A percentile compares a stretch with the other conserved stretches of the same genome.
Evolutionary conservation across 352 stramenopile genomes (phyloP).

Genomic region (Globisporangium acanthophoron): DNA sequence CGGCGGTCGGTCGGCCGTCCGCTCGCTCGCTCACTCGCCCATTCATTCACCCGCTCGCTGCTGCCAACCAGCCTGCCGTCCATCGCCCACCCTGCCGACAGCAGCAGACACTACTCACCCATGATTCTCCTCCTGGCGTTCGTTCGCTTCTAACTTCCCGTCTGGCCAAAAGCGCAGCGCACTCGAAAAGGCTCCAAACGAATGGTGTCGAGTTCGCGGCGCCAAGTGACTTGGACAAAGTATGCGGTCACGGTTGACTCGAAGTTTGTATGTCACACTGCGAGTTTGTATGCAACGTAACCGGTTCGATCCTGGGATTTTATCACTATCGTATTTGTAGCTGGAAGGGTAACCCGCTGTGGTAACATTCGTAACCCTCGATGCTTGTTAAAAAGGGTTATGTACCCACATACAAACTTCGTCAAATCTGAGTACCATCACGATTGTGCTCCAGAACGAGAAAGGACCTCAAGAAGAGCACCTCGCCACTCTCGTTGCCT

Average conservation of each 20-base stretch:
- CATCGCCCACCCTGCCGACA: not conserved
- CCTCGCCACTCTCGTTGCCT: not conserved
- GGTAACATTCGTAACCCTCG: not conserved
- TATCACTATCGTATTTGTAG: not conserved
- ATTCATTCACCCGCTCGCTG: not conserved
- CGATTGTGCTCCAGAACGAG: no score
- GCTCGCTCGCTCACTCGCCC: not conserved
- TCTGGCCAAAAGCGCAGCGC: slow-evolving; percentile 30
- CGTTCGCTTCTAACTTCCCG: slow-evolving; percentile 67
- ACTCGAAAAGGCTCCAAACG: slow-evolving; percentile 41
- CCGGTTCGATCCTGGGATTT: not conserved
- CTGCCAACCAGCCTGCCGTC: not conserved
- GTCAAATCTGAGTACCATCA: no score
- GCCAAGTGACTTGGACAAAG: not conserved
- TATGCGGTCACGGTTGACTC: not conserved
- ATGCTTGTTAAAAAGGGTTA: not conserved
- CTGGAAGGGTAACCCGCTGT: not conserved
- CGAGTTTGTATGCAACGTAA: not conserved
- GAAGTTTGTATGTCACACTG: not conserved
- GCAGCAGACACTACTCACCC: slow-evolving; percentile 29
- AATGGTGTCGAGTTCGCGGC: slow-evolving; percentile 29
- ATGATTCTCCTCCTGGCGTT: slow-evolving; percentile 52
- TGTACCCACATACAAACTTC: not conserved
- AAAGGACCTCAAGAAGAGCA: not conserved
- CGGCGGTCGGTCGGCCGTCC: not conserved